Evolutionary conservation across 108 stramenopile species (phyloP).

Genomic region (Fragilaria crotonensis): DNA sequence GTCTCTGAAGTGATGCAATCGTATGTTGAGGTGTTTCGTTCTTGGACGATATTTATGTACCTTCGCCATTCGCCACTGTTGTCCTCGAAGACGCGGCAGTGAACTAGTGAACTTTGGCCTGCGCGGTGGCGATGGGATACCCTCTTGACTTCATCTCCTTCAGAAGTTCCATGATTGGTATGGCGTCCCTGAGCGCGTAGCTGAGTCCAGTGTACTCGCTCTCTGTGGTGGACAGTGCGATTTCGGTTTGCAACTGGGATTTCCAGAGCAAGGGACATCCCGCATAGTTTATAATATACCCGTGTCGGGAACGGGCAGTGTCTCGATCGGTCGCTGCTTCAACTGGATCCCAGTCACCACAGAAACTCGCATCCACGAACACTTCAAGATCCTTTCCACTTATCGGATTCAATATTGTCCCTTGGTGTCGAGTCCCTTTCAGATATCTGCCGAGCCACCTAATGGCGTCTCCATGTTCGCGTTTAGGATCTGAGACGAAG

Average conservation of each 20-base stretch:
- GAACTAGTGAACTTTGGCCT: conserved; percentile 13
- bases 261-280: conserved; percentile 21
- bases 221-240: conserved; percentile 21
- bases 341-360: conserved; percentile 24
- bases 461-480: conserved; percentile 25
- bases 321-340: not conserved
- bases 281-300: conserved; percentile 20
- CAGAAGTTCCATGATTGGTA: conserved; percentile 26
- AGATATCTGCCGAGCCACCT: conserved; percentile 21
- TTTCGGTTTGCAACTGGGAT: conserved; percentile 19
- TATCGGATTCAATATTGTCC: not conserved
- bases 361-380: conserved; percentile 33
- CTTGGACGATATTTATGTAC: conserved; percentile 14
- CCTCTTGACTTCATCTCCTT: conserved; percentile 8
- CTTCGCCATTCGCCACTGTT: conserved; percentile 19
- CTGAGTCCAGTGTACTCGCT: conserved; percentile 8
- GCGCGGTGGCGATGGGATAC: not conserved
- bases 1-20: conserved; percentile 13
- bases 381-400: not conserved
- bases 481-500: conserved; percentile 16
- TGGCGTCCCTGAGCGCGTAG: conserved; percentile 12
- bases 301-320: conserved; percentile 12
- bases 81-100: conserved; percentile 34
- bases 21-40: conserved; percentile 13
- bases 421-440: conserved; percentile 15